Conservation (phyloP, 306 rosid genomes). For the Pyrus pyrifolia region DNA sequence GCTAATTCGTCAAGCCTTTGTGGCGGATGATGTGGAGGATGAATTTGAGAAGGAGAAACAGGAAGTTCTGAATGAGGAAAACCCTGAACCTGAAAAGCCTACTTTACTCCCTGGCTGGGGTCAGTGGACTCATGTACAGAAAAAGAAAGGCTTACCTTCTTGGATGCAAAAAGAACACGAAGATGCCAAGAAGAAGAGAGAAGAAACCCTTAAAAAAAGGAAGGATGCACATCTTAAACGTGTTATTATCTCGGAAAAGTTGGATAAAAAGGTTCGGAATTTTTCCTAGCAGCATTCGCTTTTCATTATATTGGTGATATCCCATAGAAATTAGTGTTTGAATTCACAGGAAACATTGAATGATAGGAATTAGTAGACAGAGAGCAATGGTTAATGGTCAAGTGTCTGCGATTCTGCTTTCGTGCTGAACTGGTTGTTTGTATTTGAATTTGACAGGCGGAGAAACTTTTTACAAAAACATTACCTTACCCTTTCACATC, state of each 20-base stretch:
- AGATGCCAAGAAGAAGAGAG: slow-evolving; percentile 58
- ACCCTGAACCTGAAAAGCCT: slow-evolving; percentile 90
- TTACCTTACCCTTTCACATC: slow-evolving; percentile 81
- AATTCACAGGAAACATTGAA: background rate
- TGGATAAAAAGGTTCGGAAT: slow-evolving; percentile 71
- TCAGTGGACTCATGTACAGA: slow-evolving; percentile 81
- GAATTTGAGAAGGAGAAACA: slow-evolving; percentile 72
- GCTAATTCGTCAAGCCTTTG: slow-evolving; percentile 78
- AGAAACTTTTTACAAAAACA: slow-evolving; percentile 65
- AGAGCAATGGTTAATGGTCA: background rate
- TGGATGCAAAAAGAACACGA: slow-evolving; percentile 79
- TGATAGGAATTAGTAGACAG: background rate
- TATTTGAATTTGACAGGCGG: slow-evolving; percentile 57
- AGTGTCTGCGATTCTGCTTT: background rate
- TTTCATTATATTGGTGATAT: background rate
- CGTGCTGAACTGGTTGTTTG: slow-evolving; percentile 2
- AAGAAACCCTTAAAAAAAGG: slow-evolving; percentile 63
- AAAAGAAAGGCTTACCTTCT: slow-evolving; percentile 78
- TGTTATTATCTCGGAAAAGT: slow-evolving; percentile 82
- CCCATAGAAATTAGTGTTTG: background rate
- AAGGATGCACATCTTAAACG: slow-evolving; percentile 74
- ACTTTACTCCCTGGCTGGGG: slow-evolving; percentile 92
- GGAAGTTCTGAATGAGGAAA: slow-evolving; percentile 65
- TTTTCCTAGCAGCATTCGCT: background rate
- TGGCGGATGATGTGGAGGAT: slow-evolving; percentile 81